Conservation (phyloP, 1,284 basidiomycete genomes). For the Rhodotorula glutinis region DNA sequence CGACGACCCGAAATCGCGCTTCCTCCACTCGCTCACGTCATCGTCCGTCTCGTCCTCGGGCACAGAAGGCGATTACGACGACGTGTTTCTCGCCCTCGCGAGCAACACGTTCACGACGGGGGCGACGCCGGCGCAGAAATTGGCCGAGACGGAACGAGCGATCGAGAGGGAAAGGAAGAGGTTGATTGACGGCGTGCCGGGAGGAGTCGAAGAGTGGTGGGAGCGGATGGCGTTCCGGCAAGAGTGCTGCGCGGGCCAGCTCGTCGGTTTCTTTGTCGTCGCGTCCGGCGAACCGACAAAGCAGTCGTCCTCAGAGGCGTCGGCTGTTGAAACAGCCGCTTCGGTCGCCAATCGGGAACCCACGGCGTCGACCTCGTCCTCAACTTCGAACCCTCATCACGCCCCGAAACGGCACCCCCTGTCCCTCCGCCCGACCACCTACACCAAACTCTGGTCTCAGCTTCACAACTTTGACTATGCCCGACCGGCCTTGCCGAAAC, state of each 20-base stretch:
- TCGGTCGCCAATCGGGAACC: neutral
- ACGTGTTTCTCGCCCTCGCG: constrained; percentile 53
- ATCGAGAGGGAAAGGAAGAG: constrained; percentile 36
- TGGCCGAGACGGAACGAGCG: constrained; percentile 22
- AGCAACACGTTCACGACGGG: constrained; percentile 56
- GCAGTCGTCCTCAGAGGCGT: too few species aligned
- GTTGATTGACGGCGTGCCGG: constrained; percentile 39
- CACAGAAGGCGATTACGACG: constrained; percentile 59
- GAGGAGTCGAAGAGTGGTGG: constrained; percentile 74
- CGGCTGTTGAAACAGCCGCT: neutral
- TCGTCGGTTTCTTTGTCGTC: constrained; percentile 83
- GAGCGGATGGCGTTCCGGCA: constrained; percentile 91
- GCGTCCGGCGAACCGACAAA: constrained; percentile 10
- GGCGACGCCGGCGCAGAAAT: constrained; percentile 5
- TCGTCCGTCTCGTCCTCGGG: constrained; percentile 54
- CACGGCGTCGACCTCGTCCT: neutral
- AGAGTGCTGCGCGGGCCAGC: constrained; percentile 77
- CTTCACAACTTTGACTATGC: constrained; percentile 44
- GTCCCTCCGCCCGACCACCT: constrained; percentile 33
- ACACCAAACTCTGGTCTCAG: constrained; percentile 41
- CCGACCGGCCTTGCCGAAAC: neutral
- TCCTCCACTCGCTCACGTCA: constrained; percentile 75
- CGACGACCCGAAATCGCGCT: constrained; percentile 88
- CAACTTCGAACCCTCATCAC: neutral
- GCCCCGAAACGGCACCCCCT: constrained; percentile 4